Percentiles rank a stretch among this genome's conserved stretches.
Evolutionary conservation across 495 filamentous ascomycete species (phyloP).

Genomic region (Penicillium cataractarum): DNA sequence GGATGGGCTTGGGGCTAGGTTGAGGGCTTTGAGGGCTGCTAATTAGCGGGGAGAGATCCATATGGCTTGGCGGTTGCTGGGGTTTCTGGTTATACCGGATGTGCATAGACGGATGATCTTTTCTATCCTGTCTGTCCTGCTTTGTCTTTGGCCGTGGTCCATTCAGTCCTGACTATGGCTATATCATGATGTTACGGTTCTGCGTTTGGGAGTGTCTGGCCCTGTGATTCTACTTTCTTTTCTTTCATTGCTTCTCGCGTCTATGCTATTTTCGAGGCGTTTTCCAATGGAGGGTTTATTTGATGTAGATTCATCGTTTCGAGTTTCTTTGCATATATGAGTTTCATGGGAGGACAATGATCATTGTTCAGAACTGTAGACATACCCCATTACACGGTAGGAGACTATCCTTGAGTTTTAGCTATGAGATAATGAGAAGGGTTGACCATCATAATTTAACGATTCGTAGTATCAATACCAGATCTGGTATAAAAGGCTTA

Average conservation of each 20-base stretch:
- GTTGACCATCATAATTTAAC: too few species aligned
- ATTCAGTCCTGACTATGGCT: background rate
- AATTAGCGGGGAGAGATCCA: constrained; percentile 20
- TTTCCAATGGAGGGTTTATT: background rate
- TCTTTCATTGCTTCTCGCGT: too few species aligned
- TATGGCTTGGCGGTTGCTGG: background rate
- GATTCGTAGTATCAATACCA: too few species aligned
- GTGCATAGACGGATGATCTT: background rate
- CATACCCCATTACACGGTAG: too few species aligned
- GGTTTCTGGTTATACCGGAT: background rate
- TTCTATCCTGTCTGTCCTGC: background rate
- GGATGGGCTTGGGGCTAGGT: constrained; percentile 47
- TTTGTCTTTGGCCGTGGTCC: background rate
- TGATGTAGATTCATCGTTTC: background rate
- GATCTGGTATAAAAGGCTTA: background rate
- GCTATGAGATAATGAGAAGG: too few species aligned
- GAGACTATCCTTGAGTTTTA: too few species aligned
- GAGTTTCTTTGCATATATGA: background rate
- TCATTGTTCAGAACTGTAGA: too few species aligned
- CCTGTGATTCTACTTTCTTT: constrained; percentile 29
- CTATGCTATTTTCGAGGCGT: background rate
- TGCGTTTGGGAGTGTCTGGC: constrained; percentile 8
- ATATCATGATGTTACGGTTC: constrained; percentile 14
- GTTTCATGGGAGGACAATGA: too few species aligned
- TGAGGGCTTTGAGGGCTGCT: constrained; percentile 48